Base-by-base conservation (phyloP, 1,284 basidiomycete genomes). In the Phenoliferia sp. region DNA sequence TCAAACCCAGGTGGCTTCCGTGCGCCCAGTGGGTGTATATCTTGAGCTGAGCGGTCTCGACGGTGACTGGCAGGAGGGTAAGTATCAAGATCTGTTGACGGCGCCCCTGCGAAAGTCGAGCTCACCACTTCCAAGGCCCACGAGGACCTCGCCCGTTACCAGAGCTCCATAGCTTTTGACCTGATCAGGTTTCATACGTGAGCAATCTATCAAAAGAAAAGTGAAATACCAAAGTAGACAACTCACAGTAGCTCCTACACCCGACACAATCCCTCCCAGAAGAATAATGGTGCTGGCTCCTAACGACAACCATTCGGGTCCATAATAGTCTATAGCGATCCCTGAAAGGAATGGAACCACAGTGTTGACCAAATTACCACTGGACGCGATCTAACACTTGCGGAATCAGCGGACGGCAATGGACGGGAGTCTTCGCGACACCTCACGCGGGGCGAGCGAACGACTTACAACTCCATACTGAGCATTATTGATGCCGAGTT, bases 301-400 rank as follows among this genome's bases (percentile, higher is more conserved):
- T 6, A 80, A n/a, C 15, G 69, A 66, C 3, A 63, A 63, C 29
- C 64, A 52, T 36, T 67, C 67, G 29, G 72, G 65, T 2, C 73
- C 80, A 67, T 77, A 80, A 62, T 80, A 79, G 71, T 81, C 80
- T 73, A 81, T 80, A 17, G 77, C 73, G 36, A 80, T 75, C 36
- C 81, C 81, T 3, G 80, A 79, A 26, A 82, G 76, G 61, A 81
- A 75, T 2, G 81, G 81, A 7, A 81, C 71, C 26, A 81, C 69
- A 1, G 79, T 79, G 66, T 81, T 81, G 70, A 80, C 77, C 26
- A 81, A 76, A 61, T 73, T 77, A 16, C 75, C 71, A 3, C 80
- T 78, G 5, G 79, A 79, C 10, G 77, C 63, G 69, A 81, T 78
- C 56, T 57, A 31, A 26, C 19, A 28, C 16, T 26, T 28, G 9